Evolutionary conservation across 805 yeast species (phyloP), one percentile per base, ranked within the genome.

Genomic region (Sugiyamaella marilandica): DNA sequence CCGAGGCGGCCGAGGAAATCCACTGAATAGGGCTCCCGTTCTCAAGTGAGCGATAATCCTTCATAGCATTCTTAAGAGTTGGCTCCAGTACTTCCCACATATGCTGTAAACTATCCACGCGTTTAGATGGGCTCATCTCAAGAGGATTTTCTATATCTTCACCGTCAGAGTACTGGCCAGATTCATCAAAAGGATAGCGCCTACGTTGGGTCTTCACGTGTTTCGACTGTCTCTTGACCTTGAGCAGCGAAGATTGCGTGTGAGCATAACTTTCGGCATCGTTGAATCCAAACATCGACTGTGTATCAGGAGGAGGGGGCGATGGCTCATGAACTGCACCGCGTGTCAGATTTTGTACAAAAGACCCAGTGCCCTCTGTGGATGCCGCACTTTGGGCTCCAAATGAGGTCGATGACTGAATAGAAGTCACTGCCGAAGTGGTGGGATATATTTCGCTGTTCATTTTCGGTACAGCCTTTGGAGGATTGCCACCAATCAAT

Each of bases 1-100:
- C 24, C 9, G 47, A 41, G 10, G 50, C 26, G 14, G 50, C 29
- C 26, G 59, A 50, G 1, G 56, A 49, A 10, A 56, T 52, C 61
- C 61, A 58, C 24, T 58, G 56, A n/a, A 58, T 37, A 10, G 57
- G 56, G 10, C 50, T 33, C 11, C 56, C 61, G 4, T 14, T 19
- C 8, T 34, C 47, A 8, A 56, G 31, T 8, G 21, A 10, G 11
- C 47, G 49, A 33, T 33, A 43, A 11, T 56, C 52, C 14, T 48
- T 45, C 60, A 57, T 57, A 8, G 55, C 31, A 10, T 39, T 47
- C 24, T 32, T n/a, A 1, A 56, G 43, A 11, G 36, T 43, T 7
- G 53, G 50, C 32, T 49, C 47, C 26, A 57, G 39, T 8, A 36
- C 18, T 2, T 18, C 37, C 59, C 59, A 56, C 45, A 49, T 29